Conservation (phyloP, 2,329 filamentous ascomycete species). For the Botrytis paeoniae region DNA sequence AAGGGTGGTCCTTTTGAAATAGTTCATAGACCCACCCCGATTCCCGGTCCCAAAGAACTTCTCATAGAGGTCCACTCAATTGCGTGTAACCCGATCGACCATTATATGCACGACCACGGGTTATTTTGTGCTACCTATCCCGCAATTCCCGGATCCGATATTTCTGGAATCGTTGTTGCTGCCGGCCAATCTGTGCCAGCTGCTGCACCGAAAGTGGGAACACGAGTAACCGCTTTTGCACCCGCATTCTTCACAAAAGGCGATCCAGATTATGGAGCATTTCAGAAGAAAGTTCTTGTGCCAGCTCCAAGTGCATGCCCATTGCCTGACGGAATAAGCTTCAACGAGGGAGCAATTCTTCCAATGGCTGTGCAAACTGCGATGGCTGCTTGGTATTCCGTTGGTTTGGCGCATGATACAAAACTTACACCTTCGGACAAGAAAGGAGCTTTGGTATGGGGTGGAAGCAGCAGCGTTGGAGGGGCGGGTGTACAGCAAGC, state of each 20-base stretch:
- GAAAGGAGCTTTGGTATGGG: slow-evolving; percentile 33
- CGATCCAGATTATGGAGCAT: slow-evolving; percentile 30
- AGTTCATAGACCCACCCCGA: slow-evolving; percentile 35
- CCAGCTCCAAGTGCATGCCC: slow-evolving; percentile 23
- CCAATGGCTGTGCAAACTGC: slow-evolving; percentile 40
- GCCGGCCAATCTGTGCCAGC: slow-evolving; percentile 22
- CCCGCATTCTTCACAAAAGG: slow-evolving; percentile 16
- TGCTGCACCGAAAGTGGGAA: slow-evolving; percentile 19
- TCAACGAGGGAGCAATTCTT: slow-evolving; percentile 37
- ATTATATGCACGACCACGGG: slow-evolving; percentile 36
- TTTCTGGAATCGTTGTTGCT: slow-evolving; percentile 23
- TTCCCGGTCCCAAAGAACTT: slow-evolving; percentile 41
- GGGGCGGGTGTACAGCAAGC: slow-evolving; percentile 44
- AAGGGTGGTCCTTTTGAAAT: not conserved
- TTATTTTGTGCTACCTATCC: slow-evolving; percentile 32
- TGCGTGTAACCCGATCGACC: slow-evolving; percentile 44
- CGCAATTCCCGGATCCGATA: slow-evolving; percentile 26
- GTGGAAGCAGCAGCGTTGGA: slow-evolving; percentile 27
- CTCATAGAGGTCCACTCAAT: slow-evolving; percentile 42
- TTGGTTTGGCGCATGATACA: slow-evolving; percentile 19
- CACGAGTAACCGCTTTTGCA: slow-evolving; percentile 39
- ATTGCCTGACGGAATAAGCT: slow-evolving; percentile 37
- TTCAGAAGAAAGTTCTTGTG: slow-evolving; percentile 36
- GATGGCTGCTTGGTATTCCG: slow-evolving; percentile 36
- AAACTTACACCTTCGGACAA: slow-evolving; percentile 13